Evolutionary conservation across 2,329 filamentous ascomycete genomes (phyloP), one percentile per base, ranked within the genome.

Genomic region (Cercospora beticola): DNA sequence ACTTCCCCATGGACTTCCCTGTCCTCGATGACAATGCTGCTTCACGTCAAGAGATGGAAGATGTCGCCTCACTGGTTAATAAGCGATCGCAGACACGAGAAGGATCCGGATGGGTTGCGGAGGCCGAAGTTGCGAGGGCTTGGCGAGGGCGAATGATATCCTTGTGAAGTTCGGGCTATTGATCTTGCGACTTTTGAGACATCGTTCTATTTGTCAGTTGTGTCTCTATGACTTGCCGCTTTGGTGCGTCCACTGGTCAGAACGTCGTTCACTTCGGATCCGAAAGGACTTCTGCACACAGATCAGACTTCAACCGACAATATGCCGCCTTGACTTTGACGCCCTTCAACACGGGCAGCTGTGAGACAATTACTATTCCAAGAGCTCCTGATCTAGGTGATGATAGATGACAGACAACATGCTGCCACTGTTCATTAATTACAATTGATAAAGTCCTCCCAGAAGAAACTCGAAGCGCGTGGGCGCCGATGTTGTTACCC

Each of bases 1-100:
- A 21, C 40, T 56, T 31, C 46, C 62, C 62, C 62, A 56, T 64
- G 49, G 30, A 33, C 46, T 64, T 56, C 46, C 62, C 49, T 64
- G 46, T 52, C 28, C 43, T 7, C 31, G 16, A 56, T 56, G 28
- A 64, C 30, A 36, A 33, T 56, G 43, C 31, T 56, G 43, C 43
- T 64, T 64, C 49, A 49, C 49, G 28, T 56, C 28, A 56, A 18
- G 61, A 28, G 36, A n/a, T 43, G 6, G 16, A 9, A 3, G 6
- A 14, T 54, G 4, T 31, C 56, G 30, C 56, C 18, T 58, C 30
- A 16, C 30, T 54, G 49, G 12, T 33, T 10, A n/a, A 10, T 33
- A 58, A 33, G 16, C 56, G 16, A 58, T 58, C 56, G 56, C 23
- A 23, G 23, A 16, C 56, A 58, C 56, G 26, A 58, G 28, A 58